A percentile compares a stretch with the other conserved stretches of the same genome.
Evolutionary conservation across 345 rosid genomes (phyloP).

Genomic region (Ailanthus altissimus): DNA sequence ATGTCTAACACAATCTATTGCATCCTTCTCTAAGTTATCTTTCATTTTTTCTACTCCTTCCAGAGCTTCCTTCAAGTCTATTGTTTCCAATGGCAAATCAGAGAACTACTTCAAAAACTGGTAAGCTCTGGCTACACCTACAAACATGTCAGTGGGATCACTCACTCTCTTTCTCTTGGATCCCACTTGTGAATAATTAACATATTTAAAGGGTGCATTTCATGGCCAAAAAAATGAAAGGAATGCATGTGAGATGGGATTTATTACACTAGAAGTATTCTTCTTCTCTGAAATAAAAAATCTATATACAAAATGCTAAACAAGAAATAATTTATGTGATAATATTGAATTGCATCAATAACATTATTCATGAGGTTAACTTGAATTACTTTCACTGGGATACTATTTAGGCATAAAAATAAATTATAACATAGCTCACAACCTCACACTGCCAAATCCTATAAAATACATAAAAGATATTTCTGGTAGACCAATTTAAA

Average conservation of each 20-base stretch:
- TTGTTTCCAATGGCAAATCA: constrained; percentile 77
- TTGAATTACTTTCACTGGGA: background rate
- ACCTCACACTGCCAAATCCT: background rate
- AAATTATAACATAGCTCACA: background rate
- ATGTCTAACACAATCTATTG: too few species aligned
- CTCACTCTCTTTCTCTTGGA: constrained; percentile 67
- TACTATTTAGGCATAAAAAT: background rate
- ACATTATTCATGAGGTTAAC: background rate
- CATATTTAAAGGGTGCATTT: background rate
- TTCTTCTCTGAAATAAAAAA: background rate
- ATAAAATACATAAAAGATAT: background rate
- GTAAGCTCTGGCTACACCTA: constrained; percentile 78
- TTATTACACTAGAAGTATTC: background rate
- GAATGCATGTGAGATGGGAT: background rate
- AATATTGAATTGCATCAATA: background rate
- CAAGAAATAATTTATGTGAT: background rate
- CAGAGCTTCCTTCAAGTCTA: constrained; percentile 78
- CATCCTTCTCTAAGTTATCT: constrained; percentile 71
- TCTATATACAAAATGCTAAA: background rate
- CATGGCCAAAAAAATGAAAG: background rate
- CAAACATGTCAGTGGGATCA: constrained; percentile 58
- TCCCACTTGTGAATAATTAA: constrained; percentile 48
- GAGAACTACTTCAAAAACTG: constrained; percentile 76
- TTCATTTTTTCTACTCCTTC: constrained; percentile 54
- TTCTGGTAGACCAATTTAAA: background rate